Base-by-base conservation (phyloP, 179 eudicot species). In the Silene vulgaris region DNA sequence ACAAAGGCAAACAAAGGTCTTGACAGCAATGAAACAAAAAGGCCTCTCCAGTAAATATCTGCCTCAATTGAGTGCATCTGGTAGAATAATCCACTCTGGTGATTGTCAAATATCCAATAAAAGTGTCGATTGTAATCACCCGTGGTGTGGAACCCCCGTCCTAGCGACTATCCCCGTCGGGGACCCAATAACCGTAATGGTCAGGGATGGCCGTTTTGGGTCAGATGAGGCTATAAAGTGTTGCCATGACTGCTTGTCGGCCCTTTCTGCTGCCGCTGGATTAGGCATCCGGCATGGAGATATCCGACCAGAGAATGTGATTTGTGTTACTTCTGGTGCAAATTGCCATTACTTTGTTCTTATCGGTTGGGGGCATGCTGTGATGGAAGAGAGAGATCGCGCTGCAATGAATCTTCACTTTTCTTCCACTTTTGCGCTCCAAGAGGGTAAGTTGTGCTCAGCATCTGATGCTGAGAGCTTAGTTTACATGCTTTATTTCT, bases 391-490 rank as follows among this genome's bases (percentile, higher is more conserved):
- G 74, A 83, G 96, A 79, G 97, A 92, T 65, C 91, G 96, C 11
- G 91, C 97, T 6, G 90, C 91, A 20, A 76, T 92, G 90, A 88
- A 89, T 76, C 89, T 92, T 65, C 97, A 90, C 82, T 90, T 83
- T 73, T 92, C 97, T 29, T 92, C 97, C 8, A 90, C 97, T 48
- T 87, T 81, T 56, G 96, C 96, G 30, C 97, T 90, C 69, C 93
- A 90, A 69, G 96, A 90, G 78, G 96, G 96, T 59, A 92, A 90
- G 69, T 71, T 92, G 80, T 92, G 96, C 74, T 84, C 96, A 8
- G 93, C 97, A 16, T 92, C 97, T 35, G 97, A 92, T 82, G 90
- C 96, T 28, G 96, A 92, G 84, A 90, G 96, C 78, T 82, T 92
- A 13, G 90, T 92, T 12, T 92, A 92, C 85, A 82, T 88, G 90